Conservation (phyloP, 2,329 filamentous ascomycete genomes). For the Ophiostoma sp. region DNA sequence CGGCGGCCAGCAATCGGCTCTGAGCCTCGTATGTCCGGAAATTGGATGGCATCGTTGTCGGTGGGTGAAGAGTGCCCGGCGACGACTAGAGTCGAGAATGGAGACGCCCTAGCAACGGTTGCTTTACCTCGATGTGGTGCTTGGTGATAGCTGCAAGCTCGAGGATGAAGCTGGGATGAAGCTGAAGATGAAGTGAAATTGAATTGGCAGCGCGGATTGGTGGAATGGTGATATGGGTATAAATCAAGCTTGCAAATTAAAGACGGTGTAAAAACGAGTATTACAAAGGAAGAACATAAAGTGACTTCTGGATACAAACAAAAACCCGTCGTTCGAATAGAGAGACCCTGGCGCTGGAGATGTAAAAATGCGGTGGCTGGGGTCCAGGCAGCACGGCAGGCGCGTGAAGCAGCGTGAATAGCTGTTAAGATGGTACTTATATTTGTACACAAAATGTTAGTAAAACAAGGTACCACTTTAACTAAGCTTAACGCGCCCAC, state of each 20-base stretch:
- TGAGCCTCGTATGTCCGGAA: slow-evolving; percentile 58
- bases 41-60: slow-evolving; percentile 42
- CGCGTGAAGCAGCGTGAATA: slow-evolving; percentile 15
- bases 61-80: neutral
- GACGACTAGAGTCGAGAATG: neutral
- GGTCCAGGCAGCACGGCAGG: slow-evolving; percentile 21
- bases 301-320: neutral
- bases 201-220: neutral
- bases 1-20: slow-evolving; percentile 55
- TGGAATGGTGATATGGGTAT: neutral
- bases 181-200: neutral
- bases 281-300: neutral
- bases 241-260: neutral
- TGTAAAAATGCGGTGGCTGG: slow-evolving; percentile 26
- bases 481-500: slow-evolving; percentile 9
- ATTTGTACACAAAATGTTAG: rapidly evolving
- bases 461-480: slow-evolving; percentile 19
- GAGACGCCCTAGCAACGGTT: neutral
- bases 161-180: neutral
- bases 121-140: neutral
- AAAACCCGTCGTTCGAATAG: neutral
- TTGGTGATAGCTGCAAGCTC: neutral
- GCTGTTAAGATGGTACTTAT: slow-evolving; percentile 21
- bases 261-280: neutral
- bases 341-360: neutral